Evolutionary conservation across 2,329 filamentous ascomycete species (phyloP).

Genomic region (Ophiostoma piceae): DNA sequence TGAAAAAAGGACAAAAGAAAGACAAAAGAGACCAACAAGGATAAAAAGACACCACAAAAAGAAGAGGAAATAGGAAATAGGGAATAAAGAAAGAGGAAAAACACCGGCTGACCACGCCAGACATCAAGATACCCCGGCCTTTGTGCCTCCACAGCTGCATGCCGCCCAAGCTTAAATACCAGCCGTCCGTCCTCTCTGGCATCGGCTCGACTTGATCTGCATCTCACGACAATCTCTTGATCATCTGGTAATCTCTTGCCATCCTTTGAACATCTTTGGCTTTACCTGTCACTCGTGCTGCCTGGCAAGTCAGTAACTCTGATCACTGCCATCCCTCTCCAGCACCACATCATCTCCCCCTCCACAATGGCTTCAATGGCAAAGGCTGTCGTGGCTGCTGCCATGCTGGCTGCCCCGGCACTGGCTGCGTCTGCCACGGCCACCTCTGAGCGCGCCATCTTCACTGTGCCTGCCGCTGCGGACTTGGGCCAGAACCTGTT

Average conservation of each 20-base stretch:
- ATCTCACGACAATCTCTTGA: not conserved
- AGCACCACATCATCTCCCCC: not conserved
- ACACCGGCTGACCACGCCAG: not conserved
- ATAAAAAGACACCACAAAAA: not conserved
- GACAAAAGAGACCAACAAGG: not conserved
- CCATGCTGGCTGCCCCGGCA: not conserved
- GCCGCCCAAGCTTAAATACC: not conserved
- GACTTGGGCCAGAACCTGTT: slow-evolving; percentile 46
- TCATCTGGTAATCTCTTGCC: not conserved
- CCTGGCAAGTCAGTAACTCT: not conserved
- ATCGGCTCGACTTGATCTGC: not conserved
- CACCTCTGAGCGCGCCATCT: slow-evolving; percentile 29
- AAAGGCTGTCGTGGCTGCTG: slow-evolving; percentile 9
- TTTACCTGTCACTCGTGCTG: not conserved
- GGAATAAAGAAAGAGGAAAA: not conserved
- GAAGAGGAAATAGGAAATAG: not conserved
- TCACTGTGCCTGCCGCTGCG: slow-evolving; percentile 44
- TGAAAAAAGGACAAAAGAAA: not conserved
- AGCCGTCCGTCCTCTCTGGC: not conserved
- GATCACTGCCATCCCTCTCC: not conserved
- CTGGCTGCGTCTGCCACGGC: slow-evolving; percentile 13
- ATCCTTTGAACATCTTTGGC: not conserved
- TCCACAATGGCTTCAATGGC: not conserved
- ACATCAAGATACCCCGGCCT: not conserved
- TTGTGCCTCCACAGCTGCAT: not conserved